phyloP scores from a whole-genome alignment of 768 basidiomycete genomes.

The Nevesoporus exiguus region DNA sequence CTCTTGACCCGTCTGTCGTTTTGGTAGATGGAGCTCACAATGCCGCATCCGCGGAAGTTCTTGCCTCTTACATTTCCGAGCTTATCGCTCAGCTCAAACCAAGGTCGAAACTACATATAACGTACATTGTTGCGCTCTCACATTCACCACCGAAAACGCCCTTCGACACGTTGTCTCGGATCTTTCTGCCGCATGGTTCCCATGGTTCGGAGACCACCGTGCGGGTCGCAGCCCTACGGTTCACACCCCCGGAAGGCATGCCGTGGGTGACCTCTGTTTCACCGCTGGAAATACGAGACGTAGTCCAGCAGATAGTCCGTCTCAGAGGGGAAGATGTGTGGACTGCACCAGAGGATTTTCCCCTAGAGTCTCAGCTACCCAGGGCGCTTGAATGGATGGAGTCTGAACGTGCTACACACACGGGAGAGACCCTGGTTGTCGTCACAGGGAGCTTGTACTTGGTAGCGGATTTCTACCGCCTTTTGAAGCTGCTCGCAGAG shows the following conservation, averaged over 20 bases:
- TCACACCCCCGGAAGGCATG: conserved; percentile 85
- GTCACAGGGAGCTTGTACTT: conserved; percentile 92
- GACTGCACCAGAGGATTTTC: conserved; percentile 35
- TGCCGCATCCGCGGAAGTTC: conserved; percentile 63
- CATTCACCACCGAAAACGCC: conserved; percentile 85
- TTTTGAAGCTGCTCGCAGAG: conserved; percentile 24
- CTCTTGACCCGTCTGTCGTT: conserved; percentile 35
- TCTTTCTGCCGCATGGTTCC: conserved; percentile 47
- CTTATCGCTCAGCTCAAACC: conserved; percentile 29
- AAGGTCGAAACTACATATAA: conserved; percentile 40
- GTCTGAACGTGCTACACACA: neutral
- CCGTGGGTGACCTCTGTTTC: conserved; percentile 82
- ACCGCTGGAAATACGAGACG: conserved; percentile 45
- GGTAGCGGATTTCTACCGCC: conserved; percentile 87
- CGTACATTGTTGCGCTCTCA: conserved; percentile 80
- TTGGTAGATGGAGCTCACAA: conserved; percentile 97
- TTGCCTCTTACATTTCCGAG: conserved; percentile 56
- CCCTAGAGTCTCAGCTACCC: conserved; percentile 35
- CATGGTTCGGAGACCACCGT: conserved; percentile 30
- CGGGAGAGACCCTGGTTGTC: conserved; percentile 50
- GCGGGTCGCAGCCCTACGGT: conserved; percentile 54
- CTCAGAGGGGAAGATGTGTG: conserved; percentile 42
- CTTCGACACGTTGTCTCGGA: conserved; percentile 61
- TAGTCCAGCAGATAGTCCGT: conserved; percentile 42
- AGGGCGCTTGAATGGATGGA: conserved; percentile 51